These are phyloP conservation scores for Linum lewisii DNA, from an alignment of 345 rosid genomes.

Conservation along the genomic window DNA sequence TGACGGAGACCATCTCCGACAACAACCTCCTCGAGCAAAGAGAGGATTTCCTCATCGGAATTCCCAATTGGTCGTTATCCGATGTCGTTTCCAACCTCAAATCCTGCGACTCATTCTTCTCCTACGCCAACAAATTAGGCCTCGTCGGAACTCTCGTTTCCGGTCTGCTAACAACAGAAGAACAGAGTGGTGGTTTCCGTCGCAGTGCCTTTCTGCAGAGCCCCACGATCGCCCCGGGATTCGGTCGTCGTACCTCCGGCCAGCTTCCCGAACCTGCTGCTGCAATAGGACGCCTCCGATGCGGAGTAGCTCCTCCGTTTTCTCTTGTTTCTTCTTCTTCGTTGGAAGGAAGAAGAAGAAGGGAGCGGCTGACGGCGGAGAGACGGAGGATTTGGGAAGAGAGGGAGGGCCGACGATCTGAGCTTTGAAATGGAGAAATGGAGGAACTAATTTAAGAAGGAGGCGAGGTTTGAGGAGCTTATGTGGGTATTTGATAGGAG, in stretches of 20 bases:
- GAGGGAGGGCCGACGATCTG: background rate
- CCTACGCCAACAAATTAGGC: conserved; percentile 42
- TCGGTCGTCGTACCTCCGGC: conserved; percentile 41
- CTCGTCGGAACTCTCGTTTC: conserved; percentile 41
- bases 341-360: no score
- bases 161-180: conserved; percentile 21
- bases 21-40: conserved; percentile 56
- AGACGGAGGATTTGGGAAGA: no score
- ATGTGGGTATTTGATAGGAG: no score
- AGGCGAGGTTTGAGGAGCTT: no score
- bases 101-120: conserved; percentile 45
- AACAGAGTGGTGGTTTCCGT: conserved; percentile 67
- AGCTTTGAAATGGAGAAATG: background rate
- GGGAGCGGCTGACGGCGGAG: no score
- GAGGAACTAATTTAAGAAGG: no score
- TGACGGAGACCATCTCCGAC: conserved; percentile 52
- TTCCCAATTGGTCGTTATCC: conserved; percentile 56
- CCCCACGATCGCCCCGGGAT: conserved; percentile 32
- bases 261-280: conserved; percentile 20
- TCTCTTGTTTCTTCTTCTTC: no score
- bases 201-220: conserved; percentile 30
- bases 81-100: conserved; percentile 42
- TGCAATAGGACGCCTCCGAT: conserved; percentile 12
- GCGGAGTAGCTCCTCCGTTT: conserved; percentile 5
- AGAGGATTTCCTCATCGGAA: conserved; percentile 41